Conservation (phyloP, 139 green algal species). For the Astrephomene gubernaculifera region DNA sequence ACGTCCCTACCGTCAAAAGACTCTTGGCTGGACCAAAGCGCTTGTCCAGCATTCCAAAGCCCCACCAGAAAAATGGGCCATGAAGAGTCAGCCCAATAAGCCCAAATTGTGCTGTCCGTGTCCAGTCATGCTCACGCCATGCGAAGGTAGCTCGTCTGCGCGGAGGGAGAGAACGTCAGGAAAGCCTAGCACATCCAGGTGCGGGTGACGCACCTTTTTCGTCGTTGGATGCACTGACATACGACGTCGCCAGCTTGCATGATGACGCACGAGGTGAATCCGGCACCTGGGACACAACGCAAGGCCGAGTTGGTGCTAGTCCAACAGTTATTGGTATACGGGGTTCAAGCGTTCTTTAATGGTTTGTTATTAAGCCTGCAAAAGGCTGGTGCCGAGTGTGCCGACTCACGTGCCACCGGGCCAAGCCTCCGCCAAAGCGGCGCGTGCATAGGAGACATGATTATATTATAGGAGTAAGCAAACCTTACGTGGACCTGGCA, state of each 20-base stretch:
- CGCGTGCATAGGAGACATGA: not conserved
- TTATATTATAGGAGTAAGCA: not conserved
- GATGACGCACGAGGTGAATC: not conserved
- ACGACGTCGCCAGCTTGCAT: constrained; percentile 18
- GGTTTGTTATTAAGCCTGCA: no score
- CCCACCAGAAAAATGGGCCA: constrained; percentile 66
- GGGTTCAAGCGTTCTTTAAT: no score
- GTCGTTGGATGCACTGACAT: constrained; percentile 16
- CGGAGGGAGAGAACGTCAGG: no score
- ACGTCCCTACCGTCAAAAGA: constrained; percentile 29
- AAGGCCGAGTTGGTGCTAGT: no score
- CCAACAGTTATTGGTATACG: no score
- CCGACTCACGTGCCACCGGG: constrained; percentile 14
- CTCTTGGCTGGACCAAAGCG: constrained; percentile 30
- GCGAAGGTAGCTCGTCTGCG: not conserved
- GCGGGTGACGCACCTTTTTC: not conserved
- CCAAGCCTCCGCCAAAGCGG: not conserved
- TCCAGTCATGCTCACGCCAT: constrained; percentile 36
- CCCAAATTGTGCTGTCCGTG: constrained; percentile 50
- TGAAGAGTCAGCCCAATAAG: constrained; percentile 63
- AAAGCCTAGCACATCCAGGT: not conserved
- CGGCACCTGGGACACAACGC: no score
- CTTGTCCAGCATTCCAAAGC: constrained; percentile 62
- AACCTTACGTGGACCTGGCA: not conserved
- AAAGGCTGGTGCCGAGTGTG: no score